Conservation (phyloP, 176 grass and related monocot genomes). For the Microstegium vimineum region DNA sequence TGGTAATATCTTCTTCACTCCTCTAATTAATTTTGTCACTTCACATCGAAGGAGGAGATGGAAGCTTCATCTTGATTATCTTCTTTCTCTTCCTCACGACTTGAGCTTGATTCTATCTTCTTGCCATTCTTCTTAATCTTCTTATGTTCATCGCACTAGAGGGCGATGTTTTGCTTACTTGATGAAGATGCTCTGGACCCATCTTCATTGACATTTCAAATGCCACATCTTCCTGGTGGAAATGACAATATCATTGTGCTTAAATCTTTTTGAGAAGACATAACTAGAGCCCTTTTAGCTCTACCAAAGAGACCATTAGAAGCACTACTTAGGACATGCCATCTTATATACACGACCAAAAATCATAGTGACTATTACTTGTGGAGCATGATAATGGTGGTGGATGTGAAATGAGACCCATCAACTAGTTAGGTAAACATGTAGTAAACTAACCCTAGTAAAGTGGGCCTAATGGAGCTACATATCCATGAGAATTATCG, state of each 20-base stretch:
- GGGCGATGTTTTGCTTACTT: no score
- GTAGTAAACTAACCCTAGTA: neutral
- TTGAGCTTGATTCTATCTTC: neutral
- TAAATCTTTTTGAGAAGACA: no score
- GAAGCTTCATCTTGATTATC: neutral
- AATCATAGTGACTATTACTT: no score
- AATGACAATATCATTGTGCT: no score
- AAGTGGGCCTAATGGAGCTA: neutral
- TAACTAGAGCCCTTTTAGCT: no score
- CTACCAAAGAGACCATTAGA: no score
- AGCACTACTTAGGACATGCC: no score
- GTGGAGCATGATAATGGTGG: neutral
- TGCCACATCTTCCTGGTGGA: no score
- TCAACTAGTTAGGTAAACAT: neutral
- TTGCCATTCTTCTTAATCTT: neutral
- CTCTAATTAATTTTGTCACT: neutral
- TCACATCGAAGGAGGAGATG: neutral
- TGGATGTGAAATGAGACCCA: neutral
- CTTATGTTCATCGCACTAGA: neutral
- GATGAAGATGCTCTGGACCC: neutral
- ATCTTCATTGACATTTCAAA: no score
- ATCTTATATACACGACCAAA: no score
- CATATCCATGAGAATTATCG: neutral
- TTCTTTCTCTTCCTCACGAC: neutral
- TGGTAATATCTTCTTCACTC: neutral